Conservation (phyloP, 768 basidiomycete genomes). For the Russula virescens region DNA sequence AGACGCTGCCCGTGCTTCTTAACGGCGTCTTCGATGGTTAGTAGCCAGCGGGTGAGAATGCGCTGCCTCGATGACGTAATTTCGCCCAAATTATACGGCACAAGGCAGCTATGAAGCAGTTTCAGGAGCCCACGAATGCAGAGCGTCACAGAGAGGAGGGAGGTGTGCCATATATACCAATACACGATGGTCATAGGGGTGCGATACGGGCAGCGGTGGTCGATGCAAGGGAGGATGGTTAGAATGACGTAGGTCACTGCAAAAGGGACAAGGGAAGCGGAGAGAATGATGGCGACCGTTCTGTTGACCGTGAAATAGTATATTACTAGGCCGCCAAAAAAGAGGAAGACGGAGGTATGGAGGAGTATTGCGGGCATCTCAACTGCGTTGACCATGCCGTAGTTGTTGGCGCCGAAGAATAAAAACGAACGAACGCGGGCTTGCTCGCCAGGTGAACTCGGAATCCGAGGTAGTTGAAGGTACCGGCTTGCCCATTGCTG, state of each 20-base stretch:
- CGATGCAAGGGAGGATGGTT: slow-evolving; percentile 21
- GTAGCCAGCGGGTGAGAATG: background rate
- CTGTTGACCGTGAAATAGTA: slow-evolving; percentile 35
- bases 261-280: slow-evolving; percentile 7
- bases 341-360: slow-evolving; percentile 44
- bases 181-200: slow-evolving; percentile 19
- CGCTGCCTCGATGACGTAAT: background rate
- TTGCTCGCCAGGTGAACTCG: slow-evolving; percentile 28
- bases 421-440: slow-evolving; percentile 35
- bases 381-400: slow-evolving; percentile 38
- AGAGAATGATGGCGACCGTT: slow-evolving; percentile 13
- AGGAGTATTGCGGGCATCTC: slow-evolving; percentile 41
- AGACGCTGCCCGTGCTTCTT: background rate
- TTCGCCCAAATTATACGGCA: slow-evolving; percentile 4
- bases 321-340: slow-evolving; percentile 43
- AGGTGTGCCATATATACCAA: background rate
- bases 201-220: slow-evolving; percentile 21
- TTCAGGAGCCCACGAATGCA: background rate
- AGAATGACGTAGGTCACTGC: slow-evolving; percentile 13
- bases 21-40: background rate
- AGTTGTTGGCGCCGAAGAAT: slow-evolving; percentile 37
- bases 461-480: slow-evolving; percentile 26
- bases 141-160: background rate
- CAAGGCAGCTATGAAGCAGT: background rate
- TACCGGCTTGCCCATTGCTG: slow-evolving; percentile 20